Evolutionary conservation across 441 rosid genomes (phyloP).

Genomic region (Pelargonium cotyledonis): DNA sequence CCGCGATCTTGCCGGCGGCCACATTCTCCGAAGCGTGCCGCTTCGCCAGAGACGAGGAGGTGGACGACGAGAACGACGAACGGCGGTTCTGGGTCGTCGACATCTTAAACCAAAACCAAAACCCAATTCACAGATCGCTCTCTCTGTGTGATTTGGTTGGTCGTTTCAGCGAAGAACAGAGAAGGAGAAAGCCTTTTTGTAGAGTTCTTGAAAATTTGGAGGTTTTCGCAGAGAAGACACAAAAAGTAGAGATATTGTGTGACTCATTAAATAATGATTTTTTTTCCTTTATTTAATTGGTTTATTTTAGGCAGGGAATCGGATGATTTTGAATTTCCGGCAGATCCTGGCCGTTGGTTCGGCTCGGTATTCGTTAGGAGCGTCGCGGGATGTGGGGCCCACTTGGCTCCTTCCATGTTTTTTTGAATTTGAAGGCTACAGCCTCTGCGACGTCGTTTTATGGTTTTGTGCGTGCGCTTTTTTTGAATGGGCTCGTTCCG

Average conservation of each 20-base stretch:
- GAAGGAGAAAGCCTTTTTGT: background rate
- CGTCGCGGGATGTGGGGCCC: background rate
- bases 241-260: too few relatives aligned
- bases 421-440: background rate
- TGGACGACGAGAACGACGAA: conserved; percentile 64
- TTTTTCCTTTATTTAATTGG: too few relatives aligned
- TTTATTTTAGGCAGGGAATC: background rate
- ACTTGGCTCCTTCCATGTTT: background rate
- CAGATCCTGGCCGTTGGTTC: background rate
- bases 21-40: conserved; percentile 43
- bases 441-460: background rate
- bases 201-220: background rate
- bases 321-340: conserved; percentile 1
- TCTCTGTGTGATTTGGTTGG: too few relatives aligned
- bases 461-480: too few relatives aligned
- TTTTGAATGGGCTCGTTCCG: background rate
- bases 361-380: conserved; percentile 2
- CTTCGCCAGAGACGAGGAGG: conserved; percentile 66
- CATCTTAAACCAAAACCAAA: conserved; percentile 36
- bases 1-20: conserved; percentile 28
- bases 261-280: background rate
- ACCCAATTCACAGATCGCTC: too few relatives aligned
- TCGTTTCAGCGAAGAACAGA: background rate
- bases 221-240: too few relatives aligned
- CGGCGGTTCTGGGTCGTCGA: conserved; percentile 54